These are phyloP conservation scores for Candida tropicalis DNA, from an alignment of 1,139 yeast species.

Conservation along the genomic window DNA sequence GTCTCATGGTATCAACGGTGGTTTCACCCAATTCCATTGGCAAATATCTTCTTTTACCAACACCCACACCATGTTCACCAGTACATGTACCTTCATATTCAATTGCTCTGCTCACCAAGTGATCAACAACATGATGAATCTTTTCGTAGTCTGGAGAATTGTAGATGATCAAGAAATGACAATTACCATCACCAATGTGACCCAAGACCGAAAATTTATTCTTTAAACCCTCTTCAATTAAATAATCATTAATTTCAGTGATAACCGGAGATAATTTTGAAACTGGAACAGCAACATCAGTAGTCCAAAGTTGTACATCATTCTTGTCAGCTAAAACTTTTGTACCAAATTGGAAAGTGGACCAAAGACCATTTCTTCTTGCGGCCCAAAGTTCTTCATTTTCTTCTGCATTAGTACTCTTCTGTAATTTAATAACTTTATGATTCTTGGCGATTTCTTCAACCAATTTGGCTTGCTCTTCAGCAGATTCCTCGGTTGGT, in stretches of 20 bases:
- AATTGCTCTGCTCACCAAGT: conserved; percentile 53
- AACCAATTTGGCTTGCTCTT: conserved; percentile 59
- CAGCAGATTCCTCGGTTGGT: conserved; percentile 49
- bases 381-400: conserved; percentile 83
- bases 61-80: conserved; percentile 53
- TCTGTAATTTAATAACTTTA: conserved; percentile 54
- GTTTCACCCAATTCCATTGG: conserved; percentile 37
- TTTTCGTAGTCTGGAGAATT: conserved; percentile 44
- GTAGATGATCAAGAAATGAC: conserved; percentile 55
- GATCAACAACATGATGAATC: conserved; percentile 43
- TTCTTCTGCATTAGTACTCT: conserved; percentile 66
- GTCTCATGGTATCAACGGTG: conserved; percentile 48
- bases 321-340: conserved; percentile 46
- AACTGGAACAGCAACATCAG: conserved; percentile 72
- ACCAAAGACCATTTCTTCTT: conserved; percentile 85
- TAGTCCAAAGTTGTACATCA: conserved; percentile 77
- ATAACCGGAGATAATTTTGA: conserved; percentile 52
- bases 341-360: conserved; percentile 69
- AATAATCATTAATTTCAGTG: conserved; percentile 51
- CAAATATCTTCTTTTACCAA: conserved; percentile 45
- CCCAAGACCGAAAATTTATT: conserved; percentile 54
- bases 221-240: conserved; percentile 41
- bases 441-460: conserved; percentile 54
- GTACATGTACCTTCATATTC: conserved; percentile 48
- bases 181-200: conserved; percentile 67